Base-by-base conservation (phyloP, 169 alveolate species). In the Neospora caninum region DNA sequence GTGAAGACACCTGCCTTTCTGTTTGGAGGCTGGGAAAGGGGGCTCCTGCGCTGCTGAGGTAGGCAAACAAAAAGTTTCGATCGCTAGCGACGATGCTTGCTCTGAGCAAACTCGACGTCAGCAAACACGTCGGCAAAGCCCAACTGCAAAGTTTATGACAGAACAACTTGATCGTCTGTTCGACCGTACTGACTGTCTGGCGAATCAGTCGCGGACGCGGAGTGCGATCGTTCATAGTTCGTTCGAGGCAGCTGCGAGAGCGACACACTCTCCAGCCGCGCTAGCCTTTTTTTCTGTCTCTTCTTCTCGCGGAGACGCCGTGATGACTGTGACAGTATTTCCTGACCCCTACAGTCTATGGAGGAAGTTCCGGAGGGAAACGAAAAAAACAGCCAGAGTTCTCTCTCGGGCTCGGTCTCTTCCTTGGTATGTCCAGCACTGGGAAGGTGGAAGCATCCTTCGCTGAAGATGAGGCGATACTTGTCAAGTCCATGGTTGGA, bases 21-120 rank as follows among this genome's bases (percentile, higher is more conserved):
- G 34, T 82, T 13, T 82, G 89, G 89, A 82, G 38, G 27, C 89
- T 82, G 36, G 67, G 41, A 0, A 42, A 82, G 31, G 69, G 64
- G 7, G 18, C 89, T 20, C 89, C 89, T 10, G 18, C 43, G 41
- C 89, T 82, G 0, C 89, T 13, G 16, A 82, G 89, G 89, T 82
- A 78, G 86, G 16, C 73, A 49, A 4, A 49, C 13, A 49, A 49
- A 49, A 7, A 13, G 22, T 49, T 49, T 7, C 4, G 4, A 13
- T 4, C 13, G 58, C 58, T n/a, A 69, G 80, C 36, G 31, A 29
- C 31, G 80, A n/a, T 69, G 13, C 41, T n/a, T 69, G 80, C 80
- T n/a, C 80, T 29, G 80, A 25, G 41, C 80, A 25, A 9, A n/a
- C 29, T 25, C 41, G 10, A 69, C 10, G 36, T 20, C 88, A 38